phyloP scores from a whole-genome alignment of 305 asterid species.

The Salvia sclarea region DNA sequence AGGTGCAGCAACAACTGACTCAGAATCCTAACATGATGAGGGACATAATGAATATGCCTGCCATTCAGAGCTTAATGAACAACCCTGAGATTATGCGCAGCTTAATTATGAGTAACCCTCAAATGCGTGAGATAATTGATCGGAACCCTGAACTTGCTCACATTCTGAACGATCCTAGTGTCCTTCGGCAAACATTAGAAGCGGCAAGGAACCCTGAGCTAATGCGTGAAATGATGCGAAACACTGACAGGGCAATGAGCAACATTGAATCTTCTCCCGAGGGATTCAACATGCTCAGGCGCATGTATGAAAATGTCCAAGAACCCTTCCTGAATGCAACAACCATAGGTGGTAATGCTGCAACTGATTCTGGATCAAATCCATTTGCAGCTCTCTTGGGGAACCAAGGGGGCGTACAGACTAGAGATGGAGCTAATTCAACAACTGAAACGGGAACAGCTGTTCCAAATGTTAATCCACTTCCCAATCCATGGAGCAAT shows the following conservation, averaged over 20 bases:
- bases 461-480: constrained; percentile 68
- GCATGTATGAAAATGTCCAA: constrained; percentile 84
- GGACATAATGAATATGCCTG: constrained; percentile 66
- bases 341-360: constrained; percentile 47
- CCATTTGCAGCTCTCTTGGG: constrained; percentile 75
- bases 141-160: constrained; percentile 79
- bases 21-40: constrained; percentile 70
- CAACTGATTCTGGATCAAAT: constrained; percentile 49
- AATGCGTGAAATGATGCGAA: constrained; percentile 86
- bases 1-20: constrained; percentile 68
- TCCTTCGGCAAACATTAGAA: constrained; percentile 70
- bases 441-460: constrained; percentile 54
- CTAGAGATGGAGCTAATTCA: constrained; percentile 46
- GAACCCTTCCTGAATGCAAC: constrained; percentile 77
- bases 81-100: constrained; percentile 71
- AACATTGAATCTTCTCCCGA: constrained; percentile 83
- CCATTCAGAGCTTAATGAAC: constrained; percentile 66
- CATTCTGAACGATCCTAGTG: constrained; percentile 68
- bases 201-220: constrained; percentile 79
- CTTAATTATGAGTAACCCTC: constrained; percentile 76
- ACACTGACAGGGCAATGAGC: constrained; percentile 84
- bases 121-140: constrained; percentile 77
- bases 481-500: constrained; percentile 73
- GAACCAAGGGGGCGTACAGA: constrained; percentile 51
- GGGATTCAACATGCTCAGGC: constrained; percentile 84